Evolutionary conservation across 306 rosid species (phyloP).

Genomic region (Trifolium fragiferum): DNA sequence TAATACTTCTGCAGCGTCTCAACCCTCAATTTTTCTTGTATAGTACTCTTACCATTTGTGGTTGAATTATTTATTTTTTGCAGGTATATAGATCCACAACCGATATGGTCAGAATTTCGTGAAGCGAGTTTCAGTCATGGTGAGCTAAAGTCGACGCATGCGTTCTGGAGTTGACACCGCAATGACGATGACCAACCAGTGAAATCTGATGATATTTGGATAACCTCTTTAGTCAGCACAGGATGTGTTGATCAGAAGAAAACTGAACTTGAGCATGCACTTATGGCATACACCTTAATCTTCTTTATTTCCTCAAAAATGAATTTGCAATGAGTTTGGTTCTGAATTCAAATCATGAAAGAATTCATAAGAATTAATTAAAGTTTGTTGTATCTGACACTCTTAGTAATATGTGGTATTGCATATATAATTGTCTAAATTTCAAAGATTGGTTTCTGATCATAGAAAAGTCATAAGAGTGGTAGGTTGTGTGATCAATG

Average conservation of each 20-base stretch:
- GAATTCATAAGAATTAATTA: constrained; percentile 22
- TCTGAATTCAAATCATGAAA: constrained; percentile 15
- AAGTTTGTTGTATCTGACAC: background rate
- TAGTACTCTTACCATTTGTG: constrained; percentile 13
- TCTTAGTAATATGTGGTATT: constrained; percentile 6
- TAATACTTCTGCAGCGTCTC: no score
- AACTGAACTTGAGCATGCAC: constrained; percentile 49
- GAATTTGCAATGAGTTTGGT: constrained; percentile 20
- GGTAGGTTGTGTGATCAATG: constrained; percentile 8
- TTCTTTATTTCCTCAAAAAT: constrained; percentile 11
- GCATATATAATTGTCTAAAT: background rate
- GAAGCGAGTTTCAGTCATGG: constrained; percentile 97
- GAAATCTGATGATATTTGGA: constrained; percentile 83
- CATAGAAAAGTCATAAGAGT: background rate
- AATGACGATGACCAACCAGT: constrained; percentile 90
- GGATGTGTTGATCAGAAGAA: constrained; percentile 66
- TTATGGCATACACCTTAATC: constrained; percentile 31
- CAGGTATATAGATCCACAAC: constrained; percentile 69
- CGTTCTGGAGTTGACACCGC: constrained; percentile 96
- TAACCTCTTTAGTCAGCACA: constrained; percentile 68
- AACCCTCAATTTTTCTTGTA: background rate
- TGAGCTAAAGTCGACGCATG: constrained; percentile 78
- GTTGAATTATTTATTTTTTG: constrained; percentile 20
- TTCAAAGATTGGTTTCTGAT: constrained; percentile 21
- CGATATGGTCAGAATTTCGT: constrained; percentile 85